Evolutionary conservation across 192 early-diverging fungal species (phyloP), one percentile per base, ranked within the genome.

Genomic region (Ambispora gerdemannii): DNA sequence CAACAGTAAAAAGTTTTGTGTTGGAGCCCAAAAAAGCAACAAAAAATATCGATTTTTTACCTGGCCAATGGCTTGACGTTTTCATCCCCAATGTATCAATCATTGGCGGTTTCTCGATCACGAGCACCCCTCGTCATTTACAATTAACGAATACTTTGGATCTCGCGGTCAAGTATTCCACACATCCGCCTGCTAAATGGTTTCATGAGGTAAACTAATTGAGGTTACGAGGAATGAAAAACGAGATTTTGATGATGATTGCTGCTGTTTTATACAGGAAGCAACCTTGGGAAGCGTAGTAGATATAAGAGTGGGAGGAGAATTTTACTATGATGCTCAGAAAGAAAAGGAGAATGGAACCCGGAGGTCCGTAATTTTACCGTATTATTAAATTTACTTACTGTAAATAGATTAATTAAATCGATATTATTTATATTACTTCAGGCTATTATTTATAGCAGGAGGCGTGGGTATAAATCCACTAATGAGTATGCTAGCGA

Each of bases 61-160:
- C 72, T n/a, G 72, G 72, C 19, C 72, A 74, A 69, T 74, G 72
- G 72, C 50, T 74, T 25, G 72, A 74, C 33, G 67, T 74, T 15
- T 60, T 60, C 47, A 70, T 71, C 43, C 52, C 51, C 36, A 38
- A 70, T 13, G 28, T 74, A 10, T 15, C 62, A 66, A 65, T 56
- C 30, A 28, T 60, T 4, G 72, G 72, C 22, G 72, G 72, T 4
- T 74, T 74, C 36, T 71, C 72, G 11, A 24, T 74, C n/a, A 74
- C 72, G 13, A 71, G 67, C 33, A 56, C 66, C 17, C 72, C 72
- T 24, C 34, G 25, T 22, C 20, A 58, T 2, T 60, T 33, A 10
- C 15, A 11, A 7, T 11, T 28, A 3, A 65, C 65, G 17, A 32
- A 51, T 22, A 53, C 50, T 3, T 67, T 72, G 30, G 64, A 72